Evolutionary conservation across 305 asterid species (phyloP).

Genomic region (Fraxinus greggii): DNA sequence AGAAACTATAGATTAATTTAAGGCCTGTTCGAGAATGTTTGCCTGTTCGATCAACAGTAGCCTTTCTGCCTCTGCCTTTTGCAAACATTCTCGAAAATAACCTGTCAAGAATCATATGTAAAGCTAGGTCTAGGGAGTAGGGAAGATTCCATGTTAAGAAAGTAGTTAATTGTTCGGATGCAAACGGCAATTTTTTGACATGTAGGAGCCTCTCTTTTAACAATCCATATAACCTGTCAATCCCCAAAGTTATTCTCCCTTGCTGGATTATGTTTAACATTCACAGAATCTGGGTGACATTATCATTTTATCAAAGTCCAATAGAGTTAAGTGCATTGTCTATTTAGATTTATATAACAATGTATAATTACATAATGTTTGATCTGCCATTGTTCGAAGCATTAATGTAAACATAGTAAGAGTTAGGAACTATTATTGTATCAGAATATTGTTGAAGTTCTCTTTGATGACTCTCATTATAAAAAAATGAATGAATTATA

Average conservation of each 20-base stretch:
- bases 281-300: neutral
- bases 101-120: too few species aligned
- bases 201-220: neutral
- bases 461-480: conserved; percentile 9
- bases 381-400: neutral
- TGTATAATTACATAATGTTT: neutral
- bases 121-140: too few species aligned
- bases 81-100: too few species aligned
- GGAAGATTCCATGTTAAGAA: too few species aligned
- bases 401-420: neutral
- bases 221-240: neutral
- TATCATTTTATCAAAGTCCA: neutral
- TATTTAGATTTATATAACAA: neutral
- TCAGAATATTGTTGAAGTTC: conserved; percentile 6
- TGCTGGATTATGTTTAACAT: neutral
- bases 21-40: too few species aligned
- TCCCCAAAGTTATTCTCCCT: neutral
- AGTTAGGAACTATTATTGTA: neutral
- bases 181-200: neutral
- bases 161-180: neutral
- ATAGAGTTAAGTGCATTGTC: neutral
- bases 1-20: too few species aligned
- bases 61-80: too few species aligned
- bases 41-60: too few species aligned
- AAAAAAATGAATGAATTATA: neutral